A percentile compares a stretch with the other conserved stretches of the same genome.
Conservation (phyloP, 2,329 filamentous ascomycete genomes). For the Thielaviopsis populi region DNA sequence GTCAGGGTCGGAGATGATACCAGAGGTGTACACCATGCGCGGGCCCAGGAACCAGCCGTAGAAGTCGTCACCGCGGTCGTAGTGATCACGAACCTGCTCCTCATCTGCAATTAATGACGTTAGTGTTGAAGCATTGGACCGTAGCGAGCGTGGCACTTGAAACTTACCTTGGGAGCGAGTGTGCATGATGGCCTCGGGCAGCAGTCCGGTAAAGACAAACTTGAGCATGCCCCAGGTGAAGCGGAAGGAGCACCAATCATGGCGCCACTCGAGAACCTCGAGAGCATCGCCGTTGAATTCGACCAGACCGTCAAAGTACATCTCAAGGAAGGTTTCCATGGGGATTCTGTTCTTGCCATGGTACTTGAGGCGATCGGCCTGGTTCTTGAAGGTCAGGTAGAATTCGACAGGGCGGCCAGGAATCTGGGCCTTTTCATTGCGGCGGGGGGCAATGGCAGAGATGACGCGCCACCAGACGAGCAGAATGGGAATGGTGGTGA, state of each 20-base stretch:
- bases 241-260: slow-evolving; percentile 92
- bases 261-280: slow-evolving; percentile 81
- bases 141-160: neutral
- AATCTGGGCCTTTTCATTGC: slow-evolving; percentile 79
- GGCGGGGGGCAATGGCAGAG: slow-evolving; percentile 70
- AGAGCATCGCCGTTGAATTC: slow-evolving; percentile 90
- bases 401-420: slow-evolving; percentile 79
- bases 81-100: slow-evolving; percentile 94
- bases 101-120: slow-evolving; percentile 36
- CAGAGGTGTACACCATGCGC: slow-evolving; percentile 97
- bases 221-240: slow-evolving; percentile 78
- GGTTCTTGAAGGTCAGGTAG: slow-evolving; percentile 71
- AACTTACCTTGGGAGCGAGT: slow-evolving; percentile 58
- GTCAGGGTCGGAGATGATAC: slow-evolving; percentile 77
- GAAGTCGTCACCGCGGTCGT: slow-evolving; percentile 95
- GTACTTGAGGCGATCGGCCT: slow-evolving; percentile 49
- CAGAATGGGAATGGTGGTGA: slow-evolving; percentile 70
- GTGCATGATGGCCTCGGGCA: slow-evolving; percentile 85
- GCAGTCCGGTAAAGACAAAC: slow-evolving; percentile 75
- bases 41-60: slow-evolving; percentile 97
- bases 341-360: slow-evolving; percentile 66
- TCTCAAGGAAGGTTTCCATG: slow-evolving; percentile 90
- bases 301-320: slow-evolving; percentile 91
- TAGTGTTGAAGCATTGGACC: neutral
- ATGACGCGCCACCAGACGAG: slow-evolving; percentile 60